phyloP scores from a whole-genome alignment of 495 filamentous ascomycete species.

The Penicillium egyptiacum region DNA sequence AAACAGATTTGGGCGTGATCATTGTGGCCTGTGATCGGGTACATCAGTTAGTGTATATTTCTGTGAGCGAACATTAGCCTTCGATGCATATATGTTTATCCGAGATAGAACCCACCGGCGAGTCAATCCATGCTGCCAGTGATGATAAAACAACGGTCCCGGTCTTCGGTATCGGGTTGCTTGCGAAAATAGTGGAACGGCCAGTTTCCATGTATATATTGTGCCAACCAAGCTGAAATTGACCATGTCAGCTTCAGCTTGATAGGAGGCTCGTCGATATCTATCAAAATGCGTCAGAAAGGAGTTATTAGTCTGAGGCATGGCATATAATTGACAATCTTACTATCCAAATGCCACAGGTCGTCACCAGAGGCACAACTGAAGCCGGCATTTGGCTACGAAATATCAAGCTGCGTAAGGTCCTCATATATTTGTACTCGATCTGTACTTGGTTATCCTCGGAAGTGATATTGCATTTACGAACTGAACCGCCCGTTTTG shows the following conservation, averaged over 20 bases:
- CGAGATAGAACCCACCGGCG: slow-evolving; percentile 25
- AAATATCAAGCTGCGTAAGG: slow-evolving; percentile 8
- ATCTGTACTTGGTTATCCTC: not conserved
- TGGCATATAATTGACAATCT: not conserved
- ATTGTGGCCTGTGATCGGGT: slow-evolving; percentile 14
- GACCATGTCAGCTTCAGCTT: not conserved
- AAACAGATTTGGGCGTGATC: slow-evolving; percentile 20
- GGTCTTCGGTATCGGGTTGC: slow-evolving; percentile 30
- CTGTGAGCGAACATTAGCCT: not conserved
- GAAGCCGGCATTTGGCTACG: slow-evolving; percentile 47
- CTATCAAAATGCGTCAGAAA: not conserved
- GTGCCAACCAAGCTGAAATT: not conserved
- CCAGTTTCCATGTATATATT: slow-evolving; percentile 37
- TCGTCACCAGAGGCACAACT: slow-evolving; percentile 30
- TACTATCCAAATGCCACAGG: slow-evolving; percentile 36
- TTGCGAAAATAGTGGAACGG: slow-evolving; percentile 44
- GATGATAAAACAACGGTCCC: slow-evolving; percentile 36
- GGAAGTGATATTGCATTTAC: not conserved
- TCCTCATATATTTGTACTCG: not conserved
- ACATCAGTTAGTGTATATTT: not conserved
- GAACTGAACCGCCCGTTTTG: slow-evolving; percentile 8
- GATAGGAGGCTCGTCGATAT: not conserved
- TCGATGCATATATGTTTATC: slow-evolving; percentile 37
- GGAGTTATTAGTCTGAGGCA: not conserved
- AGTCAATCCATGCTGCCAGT: slow-evolving; percentile 35